Evolutionary conservation across 2,329 filamentous ascomycete genomes (phyloP).

Genomic region (Dactylellina drechsleri): DNA sequence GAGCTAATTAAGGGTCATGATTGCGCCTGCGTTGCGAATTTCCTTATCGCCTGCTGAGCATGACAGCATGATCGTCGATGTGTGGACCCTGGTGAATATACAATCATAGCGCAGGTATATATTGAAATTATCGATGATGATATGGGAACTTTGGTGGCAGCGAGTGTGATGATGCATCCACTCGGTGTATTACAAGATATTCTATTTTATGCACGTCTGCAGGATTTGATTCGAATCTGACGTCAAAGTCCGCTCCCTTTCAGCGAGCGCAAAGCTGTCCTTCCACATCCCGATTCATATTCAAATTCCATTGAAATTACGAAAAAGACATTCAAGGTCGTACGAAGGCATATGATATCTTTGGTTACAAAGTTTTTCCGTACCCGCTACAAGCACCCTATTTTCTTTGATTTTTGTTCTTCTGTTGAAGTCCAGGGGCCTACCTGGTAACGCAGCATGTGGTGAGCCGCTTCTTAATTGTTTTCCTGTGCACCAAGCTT

Average conservation of each 20-base stretch:
- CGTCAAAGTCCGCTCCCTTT: too few species aligned
- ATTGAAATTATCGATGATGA: not conserved
- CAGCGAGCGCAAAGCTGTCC: too few species aligned
- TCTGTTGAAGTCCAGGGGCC: not conserved
- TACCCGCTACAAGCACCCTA: conserved; percentile 19
- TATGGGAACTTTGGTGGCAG: not conserved
- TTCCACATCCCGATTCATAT: too few species aligned
- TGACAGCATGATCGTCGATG: conserved; percentile 49
- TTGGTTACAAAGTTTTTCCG: conserved; percentile 1
- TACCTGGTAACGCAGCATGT: conserved; percentile 35
- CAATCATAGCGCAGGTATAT: not conserved
- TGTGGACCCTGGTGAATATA: not conserved
- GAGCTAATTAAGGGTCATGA: not conserved
- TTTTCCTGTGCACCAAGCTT: not conserved
- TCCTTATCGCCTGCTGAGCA: conserved; percentile 41
- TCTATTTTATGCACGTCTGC: too few species aligned
- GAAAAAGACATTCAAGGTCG: too few species aligned
- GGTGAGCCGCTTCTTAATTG: conserved; percentile 32
- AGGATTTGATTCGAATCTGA: too few species aligned
- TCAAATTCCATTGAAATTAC: too few species aligned
- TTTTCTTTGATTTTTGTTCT: not conserved
- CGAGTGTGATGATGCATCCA: conserved; percentile 11
- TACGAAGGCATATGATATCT: not conserved
- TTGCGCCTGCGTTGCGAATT: conserved; percentile 36
- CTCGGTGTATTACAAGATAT: too few species aligned